These are phyloP conservation scores for Huntiella savannae DNA, from an alignment of 2,329 filamentous ascomycete species.

Conservation along the genomic window DNA sequence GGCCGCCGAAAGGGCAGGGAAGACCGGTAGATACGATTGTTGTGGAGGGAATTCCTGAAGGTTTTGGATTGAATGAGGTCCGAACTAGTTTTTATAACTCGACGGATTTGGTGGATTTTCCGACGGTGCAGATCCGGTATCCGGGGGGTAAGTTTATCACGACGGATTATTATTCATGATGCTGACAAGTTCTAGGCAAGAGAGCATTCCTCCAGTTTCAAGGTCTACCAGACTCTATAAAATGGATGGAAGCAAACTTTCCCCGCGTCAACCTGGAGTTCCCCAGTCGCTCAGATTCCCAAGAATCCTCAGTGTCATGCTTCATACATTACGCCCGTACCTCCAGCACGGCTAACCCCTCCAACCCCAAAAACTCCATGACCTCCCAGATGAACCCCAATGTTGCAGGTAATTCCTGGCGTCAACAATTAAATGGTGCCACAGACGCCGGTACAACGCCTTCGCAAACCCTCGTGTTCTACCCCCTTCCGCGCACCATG, in stretches of 20 bases:
- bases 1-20: conserved; percentile 21
- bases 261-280: conserved; percentile 22
- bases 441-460: conserved; percentile 34
- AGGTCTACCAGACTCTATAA: conserved; percentile 21
- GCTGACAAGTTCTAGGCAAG: conserved; percentile 17
- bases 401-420: conserved; percentile 16
- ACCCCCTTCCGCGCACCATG: conserved; percentile 49
- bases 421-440: conserved; percentile 23
- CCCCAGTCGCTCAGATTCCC: conserved; percentile 19
- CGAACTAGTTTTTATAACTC: conserved; percentile 6
- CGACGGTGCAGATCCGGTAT: conserved; percentile 6
- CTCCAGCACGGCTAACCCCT: conserved; percentile 16
- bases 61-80: conserved; percentile 1
- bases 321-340: conserved; percentile 24
- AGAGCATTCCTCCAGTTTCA: conserved; percentile 26
- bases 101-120: conserved; percentile 8
- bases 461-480: conserved; percentile 59
- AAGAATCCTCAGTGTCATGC: conserved; percentile 21
- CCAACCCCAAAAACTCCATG: not conserved
- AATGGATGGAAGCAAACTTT: conserved; percentile 25
- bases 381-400: not conserved
- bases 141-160: conserved; percentile 2
- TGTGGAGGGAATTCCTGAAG: conserved; percentile 30
- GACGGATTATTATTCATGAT: not conserved
- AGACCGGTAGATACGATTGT: conserved; percentile 32